Evolutionary conservation across 1,139 yeast genomes (phyloP).

Genomic region (Meyerozyma sp.): DNA sequence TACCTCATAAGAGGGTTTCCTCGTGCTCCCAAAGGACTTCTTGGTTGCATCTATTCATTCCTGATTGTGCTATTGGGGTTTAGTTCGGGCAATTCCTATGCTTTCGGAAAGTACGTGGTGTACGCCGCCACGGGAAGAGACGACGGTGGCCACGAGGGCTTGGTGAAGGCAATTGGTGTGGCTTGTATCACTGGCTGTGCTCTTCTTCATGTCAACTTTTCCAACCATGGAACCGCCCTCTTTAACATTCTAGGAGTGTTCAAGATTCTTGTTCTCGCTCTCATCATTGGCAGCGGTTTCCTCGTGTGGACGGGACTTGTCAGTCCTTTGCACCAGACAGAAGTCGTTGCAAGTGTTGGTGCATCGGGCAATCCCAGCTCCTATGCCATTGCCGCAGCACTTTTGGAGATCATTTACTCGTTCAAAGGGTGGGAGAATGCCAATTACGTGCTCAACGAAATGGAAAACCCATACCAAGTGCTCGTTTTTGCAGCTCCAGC

Average conservation of each 20-base stretch:
- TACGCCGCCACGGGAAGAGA: conserved; percentile 25
- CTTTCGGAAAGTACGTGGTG: conserved; percentile 45
- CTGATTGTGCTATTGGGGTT: conserved; percentile 45
- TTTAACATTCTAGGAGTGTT: conserved; percentile 41
- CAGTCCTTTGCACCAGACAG: conserved; percentile 3
- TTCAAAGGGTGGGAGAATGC: conserved; percentile 45
- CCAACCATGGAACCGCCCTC: conserved; percentile 37
- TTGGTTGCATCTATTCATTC: conserved; percentile 42
- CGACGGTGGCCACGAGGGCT: conserved; percentile 12
- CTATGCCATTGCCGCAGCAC: conserved; percentile 37
- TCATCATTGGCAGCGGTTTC: conserved; percentile 35
- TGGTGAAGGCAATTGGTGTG: conserved; percentile 41
- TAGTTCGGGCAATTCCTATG: conserved; percentile 47
- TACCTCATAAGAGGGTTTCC: conserved; percentile 40
- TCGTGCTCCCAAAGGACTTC: conserved; percentile 25
- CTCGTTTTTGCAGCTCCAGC: conserved; percentile 69
- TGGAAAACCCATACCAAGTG: conserved; percentile 56
- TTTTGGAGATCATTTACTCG: conserved; percentile 36
- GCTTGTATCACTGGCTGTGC: conserved; percentile 37
- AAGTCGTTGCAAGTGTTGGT: conserved; percentile 22
- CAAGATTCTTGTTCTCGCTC: conserved; percentile 34
- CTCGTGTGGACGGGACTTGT: conserved; percentile 18
- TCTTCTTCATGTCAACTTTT: conserved; percentile 32
- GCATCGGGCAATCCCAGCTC: conserved; percentile 13
- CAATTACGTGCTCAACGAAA: conserved; percentile 38